Evolutionary conservation across 2,329 filamentous ascomycete genomes (phyloP), one percentile per base, ranked within the genome.

Genomic region (Ophiocordyceps robertsii): DNA sequence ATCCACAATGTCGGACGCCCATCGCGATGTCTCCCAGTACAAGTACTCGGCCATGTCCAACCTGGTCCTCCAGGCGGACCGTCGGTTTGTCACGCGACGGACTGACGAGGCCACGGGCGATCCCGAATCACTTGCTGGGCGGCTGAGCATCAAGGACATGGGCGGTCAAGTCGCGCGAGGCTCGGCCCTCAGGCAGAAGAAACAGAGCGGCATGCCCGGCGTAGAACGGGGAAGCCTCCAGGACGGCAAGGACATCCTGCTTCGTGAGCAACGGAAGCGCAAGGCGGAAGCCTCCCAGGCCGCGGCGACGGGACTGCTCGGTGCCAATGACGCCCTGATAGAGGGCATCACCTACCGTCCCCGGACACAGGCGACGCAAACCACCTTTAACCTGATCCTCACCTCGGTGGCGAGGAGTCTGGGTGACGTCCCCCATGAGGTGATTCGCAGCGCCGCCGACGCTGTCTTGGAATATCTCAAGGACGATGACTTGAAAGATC

Each of bases 21-120:
- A 81, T 58, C 77, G 77, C 65, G 79, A 92, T 82, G 84, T 94
- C 57, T 89, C 87, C 65, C 89, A 95, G 68, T 95, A 94, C 77
- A 95, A 95, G 68, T 95, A 95, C 77, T 88, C 88, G 80, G 88
- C 86, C 65, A 96, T 98, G 92, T 98, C 92, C 70, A 98, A 98
- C 80, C 83, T 98, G 87, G 92, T 98, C 61, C 86, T 98, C 78
- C 92, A 98, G 84, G 89, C 88, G 70, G 92, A 98, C 72, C 83
- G 89, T 68, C 83, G 92, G 56, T 96, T 98, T 62, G 83, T 94
- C 55, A 87, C 87, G 50, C 81, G 92, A 62, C 81, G 88, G 56
- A 88, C 82, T 54, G 90, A 98, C 66, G 93, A 98, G 69, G 82
- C 87, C 49, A 96, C 90, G 41, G 92, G 92, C 55, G 92, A 98